Base-by-base conservation (phyloP, 441 rosid species). In the Populus hybrid region DNA sequence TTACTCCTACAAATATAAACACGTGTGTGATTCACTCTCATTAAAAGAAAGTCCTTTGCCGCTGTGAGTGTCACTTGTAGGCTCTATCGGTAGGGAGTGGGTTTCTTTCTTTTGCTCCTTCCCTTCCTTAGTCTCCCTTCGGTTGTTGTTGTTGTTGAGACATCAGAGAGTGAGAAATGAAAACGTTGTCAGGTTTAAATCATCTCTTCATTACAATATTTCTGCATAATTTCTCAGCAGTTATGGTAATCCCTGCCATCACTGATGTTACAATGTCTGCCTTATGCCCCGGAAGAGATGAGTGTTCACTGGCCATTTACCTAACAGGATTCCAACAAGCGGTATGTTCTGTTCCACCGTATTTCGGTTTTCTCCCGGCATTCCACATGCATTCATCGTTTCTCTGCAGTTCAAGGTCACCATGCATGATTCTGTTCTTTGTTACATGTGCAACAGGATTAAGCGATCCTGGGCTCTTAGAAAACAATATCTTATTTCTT, bases 241-340 rank as follows among this genome's bases (percentile, higher is more conserved):
- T 72, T 70, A 86, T 86, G 88, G 84, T 85, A 77, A 74, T 82
- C 74, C 89, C 88, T 0, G 83, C 87, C 81, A 87, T 87, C 74
- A 87, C 89, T 21, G 88, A 87, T 42, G 83, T 87, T 10, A 87
- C 88, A 8, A 84, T 87, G 88, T 65, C 85, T 3, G 89, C 89
- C 0, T 65, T 85, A 67, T 87, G 89, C 69, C 89, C 89, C 6
- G 88, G 85, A 23, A 42, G 69, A 74, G 84, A 80, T 50, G 78
- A 87, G 73, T 87, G 89, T 76, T 87, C 89, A 26, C 16, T 82
- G 70, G 89, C 89, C 66, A 87, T 87, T 65, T 87, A 85, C 81
- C 89, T 87, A 64, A 66, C 89, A 4, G 87, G 89, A 11, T 82
- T 82, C 70, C 89, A 87, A 36, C 86, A 85, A 73, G 87, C 88